Conservation (phyloP, 2,329 filamentous ascomycete species). For the Alternaria viburni region DNA sequence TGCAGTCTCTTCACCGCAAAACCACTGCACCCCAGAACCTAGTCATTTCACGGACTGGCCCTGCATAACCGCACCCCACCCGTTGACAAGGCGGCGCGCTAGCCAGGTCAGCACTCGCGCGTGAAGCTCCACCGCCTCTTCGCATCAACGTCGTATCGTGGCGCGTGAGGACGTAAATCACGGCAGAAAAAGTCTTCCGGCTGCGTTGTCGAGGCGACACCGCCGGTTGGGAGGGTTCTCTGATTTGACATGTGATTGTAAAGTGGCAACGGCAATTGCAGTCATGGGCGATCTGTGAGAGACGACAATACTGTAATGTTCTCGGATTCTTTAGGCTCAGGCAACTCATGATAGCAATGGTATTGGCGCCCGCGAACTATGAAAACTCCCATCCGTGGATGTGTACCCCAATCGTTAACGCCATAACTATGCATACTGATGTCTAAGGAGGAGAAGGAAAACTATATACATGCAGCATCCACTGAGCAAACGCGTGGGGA, state of each 20-base stretch:
- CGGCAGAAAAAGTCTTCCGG: constrained; percentile 3
- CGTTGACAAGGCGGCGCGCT: constrained; percentile 8
- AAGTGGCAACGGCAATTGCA: neutral
- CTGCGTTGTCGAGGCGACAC: constrained; percentile 6
- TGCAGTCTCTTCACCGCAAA: constrained; percentile 7
- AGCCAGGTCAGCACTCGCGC: constrained; percentile 1
- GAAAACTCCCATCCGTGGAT: neutral
- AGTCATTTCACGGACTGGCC: constrained; percentile 1
- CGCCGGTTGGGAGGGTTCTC: neutral
- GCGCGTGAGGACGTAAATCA: neutral
- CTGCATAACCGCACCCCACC: constrained; percentile 13
- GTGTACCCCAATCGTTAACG: neutral
- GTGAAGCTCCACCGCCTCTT: constrained; percentile 9
- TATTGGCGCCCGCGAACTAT: neutral
- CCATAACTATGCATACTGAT: neutral
- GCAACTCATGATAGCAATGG: neutral
- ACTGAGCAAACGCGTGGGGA: constrained; percentile 4
- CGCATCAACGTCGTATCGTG: constrained; percentile 1
- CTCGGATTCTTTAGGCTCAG: neutral
- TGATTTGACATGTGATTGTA: neutral
- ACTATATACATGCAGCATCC: neutral
- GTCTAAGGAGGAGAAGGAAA: neutral
- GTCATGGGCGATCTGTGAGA: neutral
- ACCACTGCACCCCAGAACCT: constrained; percentile 9
- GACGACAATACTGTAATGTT: neutral